Evolutionary conservation across 1,284 basidiomycete genomes (phyloP).

Genomic region (Peniophora sp.): DNA sequence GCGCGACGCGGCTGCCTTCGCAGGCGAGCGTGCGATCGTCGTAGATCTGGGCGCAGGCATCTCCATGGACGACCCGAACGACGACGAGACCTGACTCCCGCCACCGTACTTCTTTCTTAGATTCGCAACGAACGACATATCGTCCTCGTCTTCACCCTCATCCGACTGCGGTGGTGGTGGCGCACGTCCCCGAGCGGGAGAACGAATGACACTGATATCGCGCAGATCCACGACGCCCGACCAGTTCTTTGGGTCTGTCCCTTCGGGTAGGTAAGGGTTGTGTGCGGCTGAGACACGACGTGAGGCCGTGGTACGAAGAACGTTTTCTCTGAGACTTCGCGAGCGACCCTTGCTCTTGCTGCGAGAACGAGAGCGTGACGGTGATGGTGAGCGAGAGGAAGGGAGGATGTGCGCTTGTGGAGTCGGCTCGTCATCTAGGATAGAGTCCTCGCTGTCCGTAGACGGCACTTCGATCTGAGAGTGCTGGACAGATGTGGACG

Average conservation of each 20-base stretch:
- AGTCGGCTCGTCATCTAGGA: constrained; percentile 9
- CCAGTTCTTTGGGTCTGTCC: constrained; percentile 50
- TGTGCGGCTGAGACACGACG: constrained; percentile 42
- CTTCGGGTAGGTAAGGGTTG: constrained; percentile 56
- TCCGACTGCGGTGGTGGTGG: constrained; percentile 17
- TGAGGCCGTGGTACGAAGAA: constrained; percentile 25
- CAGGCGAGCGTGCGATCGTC: constrained; percentile 52
- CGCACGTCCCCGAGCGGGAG: constrained; percentile 5
- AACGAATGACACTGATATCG: constrained; percentile 29
- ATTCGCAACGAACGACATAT: constrained; percentile 1
- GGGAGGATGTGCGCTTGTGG: constrained; percentile 6
- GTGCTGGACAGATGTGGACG: neutral
- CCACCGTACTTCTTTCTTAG: constrained; percentile 27
- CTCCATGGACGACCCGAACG: constrained; percentile 29
- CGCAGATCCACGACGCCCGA: constrained; percentile 70
- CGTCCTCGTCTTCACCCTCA: constrained; percentile 3
- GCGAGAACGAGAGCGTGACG: neutral
- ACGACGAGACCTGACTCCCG: constrained; percentile 44
- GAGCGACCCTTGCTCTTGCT: constrained; percentile 5
- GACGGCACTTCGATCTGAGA: constrained; percentile 7
- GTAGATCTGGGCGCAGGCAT: constrained; percentile 86
- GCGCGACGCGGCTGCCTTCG: constrained; percentile 56
- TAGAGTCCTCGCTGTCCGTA: constrained; percentile 10
- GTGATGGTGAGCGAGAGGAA: neutral
- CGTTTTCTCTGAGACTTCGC: constrained; percentile 3